Base-by-base conservation (phyloP, 768 basidiomycete species). In the Psilocybe subaeruginosa region DNA sequence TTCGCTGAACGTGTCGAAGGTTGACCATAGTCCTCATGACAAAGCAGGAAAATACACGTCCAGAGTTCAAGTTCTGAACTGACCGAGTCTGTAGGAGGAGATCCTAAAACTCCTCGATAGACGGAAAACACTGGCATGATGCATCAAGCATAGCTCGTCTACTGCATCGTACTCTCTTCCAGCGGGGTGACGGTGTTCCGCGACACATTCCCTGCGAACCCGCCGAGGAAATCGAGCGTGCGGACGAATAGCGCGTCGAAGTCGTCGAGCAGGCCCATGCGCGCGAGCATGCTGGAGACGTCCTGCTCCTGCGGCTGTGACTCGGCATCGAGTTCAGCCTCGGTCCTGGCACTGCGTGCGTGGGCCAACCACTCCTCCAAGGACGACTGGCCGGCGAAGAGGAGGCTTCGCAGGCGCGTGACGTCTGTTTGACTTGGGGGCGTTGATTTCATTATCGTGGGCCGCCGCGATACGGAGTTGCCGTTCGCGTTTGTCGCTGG, bases 401-500 rank as follows among this genome's bases (percentile, higher is more conserved):
- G 76, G 51, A 93, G 67, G 65, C 91, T 92, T 43, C 83, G 77
- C 27, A 93, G 70, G n/a, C 91, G 79, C 11, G 89, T 87, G 33
- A 85, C 74, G 64, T 93, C 92, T 4, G 92, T 93, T 66, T 89
- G 87, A 59, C 77, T 90, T 49, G 86, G 71, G 2, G 83, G 82
- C 3, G 84, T 75, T 23, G 83, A 78, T 58, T 73, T 78, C 16
- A 76, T 66, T 19, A n/a, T 48, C 3, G 41, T 14, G 3, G 53
- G 58, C 48, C 69, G 71, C 0, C 62, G 62, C 4, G 73, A 64
- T 30, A 72, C 73, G 3, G 45, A 47, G 70, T 73, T 29, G 72
- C 75, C 14, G 74, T 73, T 56, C 4, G n/a, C 6, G 23, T 51
- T 51, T 3, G 30, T 8, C 9, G 5, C 30, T 33, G 51, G 19